phyloP scores from a whole-genome alignment of 208 protist species.

The Acanthamoeba rhysodes region DNA sequence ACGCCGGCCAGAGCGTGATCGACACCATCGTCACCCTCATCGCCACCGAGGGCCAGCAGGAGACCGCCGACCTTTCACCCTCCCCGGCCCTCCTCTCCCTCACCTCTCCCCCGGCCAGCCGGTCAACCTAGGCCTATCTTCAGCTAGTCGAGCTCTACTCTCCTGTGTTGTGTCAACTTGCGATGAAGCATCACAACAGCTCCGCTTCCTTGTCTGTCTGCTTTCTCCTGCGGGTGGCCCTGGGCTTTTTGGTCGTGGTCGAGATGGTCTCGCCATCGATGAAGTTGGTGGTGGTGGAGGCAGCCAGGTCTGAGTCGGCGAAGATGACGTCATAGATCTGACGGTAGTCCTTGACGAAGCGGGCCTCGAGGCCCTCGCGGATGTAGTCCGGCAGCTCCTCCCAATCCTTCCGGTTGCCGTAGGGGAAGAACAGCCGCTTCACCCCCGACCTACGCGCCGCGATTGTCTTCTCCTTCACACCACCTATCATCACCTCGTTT shows the following conservation, averaged over 20 bases:
- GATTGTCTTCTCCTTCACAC: conserved; percentile 93
- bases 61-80: too few species aligned
- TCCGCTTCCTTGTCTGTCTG: neutral
- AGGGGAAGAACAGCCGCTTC: conserved; percentile 89
- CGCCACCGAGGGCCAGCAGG: too few species aligned
- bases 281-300: too few species aligned
- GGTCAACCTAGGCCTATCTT: too few species aligned
- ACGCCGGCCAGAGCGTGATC: too few species aligned
- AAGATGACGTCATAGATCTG: conserved; percentile 87
- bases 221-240: neutral
- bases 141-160: too few species aligned
- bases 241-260: neutral
- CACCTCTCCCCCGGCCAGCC: too few species aligned
- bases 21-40: too few species aligned
- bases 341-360: conserved; percentile 86
- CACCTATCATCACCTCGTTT: too few species aligned
- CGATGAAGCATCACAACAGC: neutral
- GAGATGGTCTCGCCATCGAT: neutral
- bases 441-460: conserved; percentile 87
- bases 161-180: too few species aligned
- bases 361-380: conserved; percentile 47
- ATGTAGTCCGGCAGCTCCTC: conserved; percentile 88
- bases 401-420: conserved; percentile 91
- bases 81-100: too few species aligned
- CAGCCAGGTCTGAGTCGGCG: neutral